phyloP scores from a whole-genome alignment of 2,329 filamentous ascomycete species.

The Pseudovirgaria hyperparasitica region DNA sequence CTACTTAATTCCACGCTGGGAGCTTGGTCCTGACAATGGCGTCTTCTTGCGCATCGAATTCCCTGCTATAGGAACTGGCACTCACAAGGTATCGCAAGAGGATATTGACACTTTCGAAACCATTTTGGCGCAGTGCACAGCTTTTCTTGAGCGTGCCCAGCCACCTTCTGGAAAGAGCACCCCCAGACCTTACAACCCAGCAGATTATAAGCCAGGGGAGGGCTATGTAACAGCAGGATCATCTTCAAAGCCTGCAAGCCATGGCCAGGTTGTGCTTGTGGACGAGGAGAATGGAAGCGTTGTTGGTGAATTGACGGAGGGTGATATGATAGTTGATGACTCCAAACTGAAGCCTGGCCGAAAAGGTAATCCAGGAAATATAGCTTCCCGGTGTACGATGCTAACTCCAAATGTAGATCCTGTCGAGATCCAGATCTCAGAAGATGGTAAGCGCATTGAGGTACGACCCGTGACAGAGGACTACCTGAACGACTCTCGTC shows the following conservation, averaged over 20 bases:
- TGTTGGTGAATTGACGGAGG: conserved; percentile 78
- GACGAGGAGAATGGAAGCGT: conserved; percentile 96
- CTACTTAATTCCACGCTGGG: conserved; percentile 93
- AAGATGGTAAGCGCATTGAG: conserved; percentile 54
- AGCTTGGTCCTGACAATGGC: conserved; percentile 74
- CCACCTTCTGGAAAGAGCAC: conserved; percentile 37
- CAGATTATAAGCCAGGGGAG: conserved; percentile 66
- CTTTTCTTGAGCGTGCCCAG: conserved; percentile 75
- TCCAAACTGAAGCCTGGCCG: conserved; percentile 67
- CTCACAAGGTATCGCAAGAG: conserved; percentile 60
- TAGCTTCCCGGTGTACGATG: not conserved
- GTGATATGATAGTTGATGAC: conserved; percentile 69
- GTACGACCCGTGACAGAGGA: conserved; percentile 56
- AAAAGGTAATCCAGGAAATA: conserved; percentile 52
- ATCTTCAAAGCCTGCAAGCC: conserved; percentile 20
- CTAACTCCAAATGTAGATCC: conserved; percentile 41
- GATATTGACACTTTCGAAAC: conserved; percentile 96
- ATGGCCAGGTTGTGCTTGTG: conserved; percentile 75
- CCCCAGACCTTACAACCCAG: conserved; percentile 58
- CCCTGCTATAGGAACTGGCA: conserved; percentile 55
- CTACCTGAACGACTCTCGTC: conserved; percentile 64
- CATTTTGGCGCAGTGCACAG: conserved; percentile 93
- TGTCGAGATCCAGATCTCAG: conserved; percentile 64
- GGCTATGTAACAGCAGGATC: conserved; percentile 46
- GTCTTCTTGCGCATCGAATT: conserved; percentile 93